Evolutionary conservation across 495 filamentous ascomycete genomes (phyloP).

Genomic region (Lophiostoma macrostomum): DNA sequence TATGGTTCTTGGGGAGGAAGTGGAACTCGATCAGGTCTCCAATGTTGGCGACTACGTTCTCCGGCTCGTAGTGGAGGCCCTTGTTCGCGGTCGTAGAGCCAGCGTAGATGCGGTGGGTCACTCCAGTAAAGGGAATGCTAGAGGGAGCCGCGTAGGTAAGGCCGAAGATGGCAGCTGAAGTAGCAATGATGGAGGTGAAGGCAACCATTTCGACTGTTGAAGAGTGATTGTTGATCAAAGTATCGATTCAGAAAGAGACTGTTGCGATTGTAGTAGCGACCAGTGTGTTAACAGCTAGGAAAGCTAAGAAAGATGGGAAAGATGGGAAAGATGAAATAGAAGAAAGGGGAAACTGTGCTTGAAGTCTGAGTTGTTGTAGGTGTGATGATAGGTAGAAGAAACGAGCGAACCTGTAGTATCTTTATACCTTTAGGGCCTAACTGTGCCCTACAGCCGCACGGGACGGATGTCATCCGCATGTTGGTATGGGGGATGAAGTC

Average conservation of each 20-base stretch:
- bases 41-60: constrained; percentile 32
- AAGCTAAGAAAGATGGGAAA: constrained; percentile 2
- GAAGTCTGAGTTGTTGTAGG: constrained; percentile 1
- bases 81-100: constrained; percentile 24
- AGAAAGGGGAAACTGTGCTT: constrained; percentile 2
- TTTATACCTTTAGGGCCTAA: not conserved
- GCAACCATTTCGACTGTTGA: constrained; percentile 29
- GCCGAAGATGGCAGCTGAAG: constrained; percentile 7
- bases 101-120: constrained; percentile 30
- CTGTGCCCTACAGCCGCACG: not conserved
- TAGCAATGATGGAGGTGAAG: constrained; percentile 13
- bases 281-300: constrained; percentile 12
- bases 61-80: constrained; percentile 31
- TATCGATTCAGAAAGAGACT: constrained; percentile 4
- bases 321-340: not conserved
- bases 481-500: not conserved
- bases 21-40: constrained; percentile 32
- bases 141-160: constrained; percentile 15
- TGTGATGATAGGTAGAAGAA: constrained; percentile 19
- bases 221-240: constrained; percentile 1
- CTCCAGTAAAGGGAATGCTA: constrained; percentile 2
- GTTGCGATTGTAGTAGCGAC: not conserved
- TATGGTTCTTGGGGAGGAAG: constrained; percentile 35
- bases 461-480: not conserved
- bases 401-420: not conserved